Evolutionary conservation across 2,329 filamentous ascomycete genomes (phyloP), one percentile per base, ranked within the genome.

Genomic region (Arthrobotrys entomopaga): DNA sequence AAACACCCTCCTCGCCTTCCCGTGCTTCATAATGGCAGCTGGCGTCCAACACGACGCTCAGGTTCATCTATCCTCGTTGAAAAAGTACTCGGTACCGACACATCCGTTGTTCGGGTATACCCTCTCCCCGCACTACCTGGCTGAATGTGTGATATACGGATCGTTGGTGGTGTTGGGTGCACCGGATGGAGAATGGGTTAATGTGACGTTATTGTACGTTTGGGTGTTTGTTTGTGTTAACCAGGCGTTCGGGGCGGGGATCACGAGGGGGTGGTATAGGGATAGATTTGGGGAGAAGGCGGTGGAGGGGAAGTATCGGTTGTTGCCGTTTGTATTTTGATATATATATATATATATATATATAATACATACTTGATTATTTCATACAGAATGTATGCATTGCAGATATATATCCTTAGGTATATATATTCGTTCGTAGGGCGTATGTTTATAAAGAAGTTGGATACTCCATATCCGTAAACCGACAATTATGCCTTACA

Each of bases 41-140:
- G 83, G 85, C 24, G 84, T 90, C 76, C 95, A 99, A 80, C 87
- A 94, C 81, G 85, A 87, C 77, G 91, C 89, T 79, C 91, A 94
- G 80, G 82, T 82, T 64, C 85, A 93, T 78, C 85, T 95, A 19
- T 87, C 89, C 48, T 86, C 86, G 43, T 82, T 95, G 72, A 87
- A 88, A 80, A 94, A 93, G 80, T 98, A 99, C 82, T 91, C 90
- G 10, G 84, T 98, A 4, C 94, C 94, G 0, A 83, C 86, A 1
- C 86, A 90, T 72, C 89, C 89, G 1, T 82, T 90, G 67, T 99
- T 98, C 81, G 84, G 84, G 50, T 84, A 85, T 67, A 81, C 96
- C 20, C 82, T 97, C 43, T 96, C 91, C 78, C 93, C 95, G 16
- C 95, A 99, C 82, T 99, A 98, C 81, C 91, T 91, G 2, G 92